Evolutionary conservation across 2,329 filamentous ascomycete species (phyloP).

Genomic region (Cadophora sp.): DNA sequence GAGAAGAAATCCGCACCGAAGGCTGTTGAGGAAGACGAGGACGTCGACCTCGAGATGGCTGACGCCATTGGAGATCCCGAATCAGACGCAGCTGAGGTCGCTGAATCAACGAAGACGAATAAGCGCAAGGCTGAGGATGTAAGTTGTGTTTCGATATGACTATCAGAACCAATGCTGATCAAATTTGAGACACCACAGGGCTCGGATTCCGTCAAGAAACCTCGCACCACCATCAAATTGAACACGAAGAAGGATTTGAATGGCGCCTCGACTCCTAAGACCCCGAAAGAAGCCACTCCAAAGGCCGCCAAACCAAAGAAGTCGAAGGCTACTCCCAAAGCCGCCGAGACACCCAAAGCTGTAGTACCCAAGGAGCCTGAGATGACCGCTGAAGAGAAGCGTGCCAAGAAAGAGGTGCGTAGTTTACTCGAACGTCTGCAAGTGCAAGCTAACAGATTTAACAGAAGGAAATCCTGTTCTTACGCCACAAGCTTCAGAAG

Average conservation of each 20-base stretch:
- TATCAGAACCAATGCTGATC: conserved; percentile 31
- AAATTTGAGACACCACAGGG: conserved; percentile 60
- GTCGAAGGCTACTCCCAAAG: conserved; percentile 60
- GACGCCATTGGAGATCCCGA: conserved; percentile 59
- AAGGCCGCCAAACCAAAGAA: conserved; percentile 53
- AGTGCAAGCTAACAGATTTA: conserved; percentile 45
- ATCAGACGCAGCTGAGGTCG: conserved; percentile 54
- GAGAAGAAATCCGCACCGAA: conserved; percentile 50
- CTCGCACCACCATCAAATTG: conserved; percentile 70
- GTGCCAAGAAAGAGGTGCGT: conserved; percentile 64
- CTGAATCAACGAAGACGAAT: conserved; percentile 63
- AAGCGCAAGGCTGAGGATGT: conserved; percentile 89
- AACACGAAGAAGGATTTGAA: conserved; percentile 50
- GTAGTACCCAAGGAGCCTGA: conserved; percentile 60
- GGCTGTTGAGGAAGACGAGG: conserved; percentile 56
- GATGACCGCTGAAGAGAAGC: conserved; percentile 63
- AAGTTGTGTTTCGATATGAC: conserved; percentile 40
- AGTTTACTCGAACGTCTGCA: not conserved
- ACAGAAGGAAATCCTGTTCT: conserved; percentile 83
- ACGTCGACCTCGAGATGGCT: conserved; percentile 66
- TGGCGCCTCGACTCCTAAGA: conserved; percentile 64
- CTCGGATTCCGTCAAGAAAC: conserved; percentile 69
- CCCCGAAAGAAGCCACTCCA: conserved; percentile 46
- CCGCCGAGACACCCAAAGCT: conserved; percentile 61
- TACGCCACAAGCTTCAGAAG: conserved; percentile 94